Conservation (phyloP, 768 basidiomycete species). For the Clathrus columnatus region DNA sequence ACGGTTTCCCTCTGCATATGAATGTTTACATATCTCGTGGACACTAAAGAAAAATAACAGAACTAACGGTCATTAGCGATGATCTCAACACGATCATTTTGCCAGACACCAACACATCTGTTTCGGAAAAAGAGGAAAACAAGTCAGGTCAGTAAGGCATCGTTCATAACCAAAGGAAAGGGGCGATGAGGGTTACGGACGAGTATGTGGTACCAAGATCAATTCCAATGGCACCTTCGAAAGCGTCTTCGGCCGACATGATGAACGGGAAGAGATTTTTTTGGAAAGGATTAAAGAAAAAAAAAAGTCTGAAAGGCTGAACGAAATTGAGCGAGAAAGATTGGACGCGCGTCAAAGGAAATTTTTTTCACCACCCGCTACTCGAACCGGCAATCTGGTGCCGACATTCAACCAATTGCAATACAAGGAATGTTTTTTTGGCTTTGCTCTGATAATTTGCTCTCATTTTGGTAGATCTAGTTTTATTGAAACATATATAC, state of each 20-base stretch:
- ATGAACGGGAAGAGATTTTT: conserved; percentile 21
- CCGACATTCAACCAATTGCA: background rate
- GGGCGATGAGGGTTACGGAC: conserved; percentile 33
- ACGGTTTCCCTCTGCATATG: conserved; percentile 80
- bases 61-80: conserved; percentile 91
- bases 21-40: conserved; percentile 1
- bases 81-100: conserved; percentile 99
- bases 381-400: background rate
- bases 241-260: conserved; percentile 76
- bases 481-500: background rate
- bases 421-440: background rate
- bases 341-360: conserved; percentile 7
- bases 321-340: background rate
- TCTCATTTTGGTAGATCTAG: background rate
- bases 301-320: conserved; percentile 14
- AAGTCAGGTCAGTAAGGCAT: conserved; percentile 4
- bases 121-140: conserved; percentile 8
- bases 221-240: conserved; percentile 95
- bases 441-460: background rate
- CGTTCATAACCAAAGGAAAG: conserved; percentile 18
- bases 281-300: conserved; percentile 23
- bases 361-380: conserved; percentile 10
- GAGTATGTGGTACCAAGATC: conserved; percentile 98
- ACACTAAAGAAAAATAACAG: conserved; percentile 5
- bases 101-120: conserved; percentile 98